Base-by-base conservation (phyloP, 441 rosid genomes). In the Arabidopsis lyrata region DNA sequence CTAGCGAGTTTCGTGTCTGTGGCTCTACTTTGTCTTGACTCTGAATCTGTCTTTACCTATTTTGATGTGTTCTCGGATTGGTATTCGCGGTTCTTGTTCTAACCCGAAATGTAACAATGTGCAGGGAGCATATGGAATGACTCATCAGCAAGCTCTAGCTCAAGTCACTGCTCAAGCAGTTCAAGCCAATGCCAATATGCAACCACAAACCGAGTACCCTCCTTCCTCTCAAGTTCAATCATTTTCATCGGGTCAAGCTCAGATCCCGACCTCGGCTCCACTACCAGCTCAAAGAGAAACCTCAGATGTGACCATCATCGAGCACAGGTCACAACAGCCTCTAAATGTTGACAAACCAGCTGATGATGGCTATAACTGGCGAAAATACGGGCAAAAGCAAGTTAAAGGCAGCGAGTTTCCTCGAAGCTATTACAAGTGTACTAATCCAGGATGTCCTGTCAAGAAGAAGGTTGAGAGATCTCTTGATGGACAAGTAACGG, bases 321-420 rank as follows among this genome's bases (percentile, higher is more conserved):
- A 88, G 77, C 91, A 82, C 20, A 79, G 83, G 75, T 65, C 86
- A 27, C 90, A 84, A 16, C 75, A 82, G 69, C 77, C 87, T 78
- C 34, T 79, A 15, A 63, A 54, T 38, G 80, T 80, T 34, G 93
- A 86, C 73, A 88, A 87, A 79, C 92, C 95, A 9, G 83, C 90
- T 29, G 86, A 83, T 76, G 97, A 95, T 80, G 89, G 89, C 39
- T 90, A 86, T 71, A 95, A 95, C 72, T 95, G 97, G 99, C 82
- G 99, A 67, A 95, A 95, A 76, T 95, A 95, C 31, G 97, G 98
- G 42, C 98, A 95, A 82, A 95, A 95, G 77, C 95, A 90, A 82
- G 96, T 92, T n/a, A 92, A 95, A 78, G 97, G 98, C 53, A 87
- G 98, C 47, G 95, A 92, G 68, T 95, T 77, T 75, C 97, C 96